A percentile compares a stretch with the other conserved stretches of the same genome.
Evolutionary conservation across 805 yeast species (phyloP).

Genomic region (Cyberlindnera xishuangbannaensis): DNA sequence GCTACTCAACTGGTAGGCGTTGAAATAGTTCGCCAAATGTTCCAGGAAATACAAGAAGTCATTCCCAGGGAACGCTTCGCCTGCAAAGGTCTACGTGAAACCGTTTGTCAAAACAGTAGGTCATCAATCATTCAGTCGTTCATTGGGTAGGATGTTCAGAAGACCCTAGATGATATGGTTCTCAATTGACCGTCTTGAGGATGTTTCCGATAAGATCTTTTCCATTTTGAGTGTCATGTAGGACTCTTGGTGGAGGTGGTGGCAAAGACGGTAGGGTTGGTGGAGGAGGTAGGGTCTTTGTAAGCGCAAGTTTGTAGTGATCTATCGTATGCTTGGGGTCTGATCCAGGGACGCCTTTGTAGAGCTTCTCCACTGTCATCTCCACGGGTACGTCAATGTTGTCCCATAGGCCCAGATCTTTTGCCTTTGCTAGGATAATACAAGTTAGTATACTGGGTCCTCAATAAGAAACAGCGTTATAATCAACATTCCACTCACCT

Average conservation of each 20-base stretch:
- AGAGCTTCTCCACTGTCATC: slow-evolving; percentile 15
- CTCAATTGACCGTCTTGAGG: slow-evolving; percentile 17
- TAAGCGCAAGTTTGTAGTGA: slow-evolving; percentile 14
- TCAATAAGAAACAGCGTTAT: too few relatives aligned
- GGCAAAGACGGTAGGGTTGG: slow-evolving; percentile 20
- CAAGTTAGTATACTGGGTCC: slow-evolving; percentile 3
- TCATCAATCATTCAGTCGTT: slow-evolving; percentile 1
- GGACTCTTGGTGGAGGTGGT: slow-evolving; percentile 22
- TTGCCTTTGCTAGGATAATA: slow-evolving; percentile 22
- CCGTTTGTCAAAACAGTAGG: too few relatives aligned
- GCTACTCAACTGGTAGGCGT: too few relatives aligned
- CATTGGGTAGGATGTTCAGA: not conserved
- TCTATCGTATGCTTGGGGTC: slow-evolving; percentile 6
- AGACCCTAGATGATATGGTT: not conserved
- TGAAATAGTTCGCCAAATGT: too few relatives aligned
- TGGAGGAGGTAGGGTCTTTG: slow-evolving; percentile 23
- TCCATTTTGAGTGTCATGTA: slow-evolving; percentile 8
- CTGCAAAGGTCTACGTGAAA: too few relatives aligned
- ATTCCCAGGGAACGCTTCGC: too few relatives aligned
- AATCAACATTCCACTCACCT: too few relatives aligned
- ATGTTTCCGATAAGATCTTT: slow-evolving; percentile 18
- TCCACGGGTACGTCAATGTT: slow-evolving; percentile 21
- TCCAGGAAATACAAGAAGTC: too few relatives aligned
- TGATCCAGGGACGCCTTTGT: slow-evolving; percentile 31
- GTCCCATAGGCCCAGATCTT: slow-evolving; percentile 30